These are phyloP conservation scores for Litchi chinensis DNA, from an alignment of 345 rosid genomes.

Conservation along the genomic window DNA sequence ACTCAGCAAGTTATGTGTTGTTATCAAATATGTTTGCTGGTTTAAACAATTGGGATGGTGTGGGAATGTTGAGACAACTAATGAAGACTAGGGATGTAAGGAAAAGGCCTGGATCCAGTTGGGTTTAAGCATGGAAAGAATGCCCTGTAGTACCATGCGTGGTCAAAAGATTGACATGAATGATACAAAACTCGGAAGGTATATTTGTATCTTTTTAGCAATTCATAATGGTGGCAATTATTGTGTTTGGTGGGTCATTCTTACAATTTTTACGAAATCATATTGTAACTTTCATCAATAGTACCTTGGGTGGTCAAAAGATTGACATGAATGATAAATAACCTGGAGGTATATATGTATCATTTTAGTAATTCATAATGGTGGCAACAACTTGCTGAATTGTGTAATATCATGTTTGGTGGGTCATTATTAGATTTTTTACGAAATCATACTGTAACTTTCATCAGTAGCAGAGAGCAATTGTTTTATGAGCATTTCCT, in stretches of 20 bases:
- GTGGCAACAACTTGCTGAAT: not conserved
- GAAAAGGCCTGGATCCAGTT: constrained; percentile 62
- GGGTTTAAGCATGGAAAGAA: constrained; percentile 34
- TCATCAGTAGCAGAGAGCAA: not conserved
- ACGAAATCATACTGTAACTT: not conserved
- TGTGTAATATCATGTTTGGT: not conserved
- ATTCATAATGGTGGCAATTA: not conserved
- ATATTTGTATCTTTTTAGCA: not conserved
- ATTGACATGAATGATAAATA: constrained; percentile 5
- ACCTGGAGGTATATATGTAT: not conserved
- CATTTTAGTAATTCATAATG: not conserved
- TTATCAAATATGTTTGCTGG: constrained; percentile 58
- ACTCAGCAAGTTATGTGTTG: constrained; percentile 50
- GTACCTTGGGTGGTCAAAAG: not conserved
- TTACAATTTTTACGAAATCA: not conserved
- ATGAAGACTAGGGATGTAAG: constrained; percentile 52
- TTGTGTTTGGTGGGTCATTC: not conserved
- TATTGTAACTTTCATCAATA: not conserved
- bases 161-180: constrained; percentile 1
- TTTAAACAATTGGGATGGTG: constrained; percentile 46
- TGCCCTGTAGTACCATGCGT: not conserved
- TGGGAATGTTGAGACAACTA: constrained; percentile 42
- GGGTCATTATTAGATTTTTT: not conserved
- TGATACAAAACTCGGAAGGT: not conserved
- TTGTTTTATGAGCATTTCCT: not conserved